Base-by-base conservation (phyloP, 2,329 filamentous ascomycete species). In the Fonsecaea erecta region DNA sequence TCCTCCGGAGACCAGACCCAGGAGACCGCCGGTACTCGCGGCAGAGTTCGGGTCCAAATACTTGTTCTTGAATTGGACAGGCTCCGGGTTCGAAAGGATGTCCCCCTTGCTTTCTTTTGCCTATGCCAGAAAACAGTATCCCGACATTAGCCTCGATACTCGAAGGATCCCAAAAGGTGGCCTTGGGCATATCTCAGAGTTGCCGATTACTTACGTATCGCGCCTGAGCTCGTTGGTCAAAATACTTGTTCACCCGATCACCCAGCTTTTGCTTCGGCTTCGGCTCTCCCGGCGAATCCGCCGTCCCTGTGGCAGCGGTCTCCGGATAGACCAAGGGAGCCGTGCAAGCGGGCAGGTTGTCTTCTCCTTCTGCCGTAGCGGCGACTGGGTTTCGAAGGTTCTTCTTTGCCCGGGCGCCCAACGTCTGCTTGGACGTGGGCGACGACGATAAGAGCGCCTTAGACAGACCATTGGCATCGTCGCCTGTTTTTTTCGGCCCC, bases 1-100 rank as follows among this genome's bases (percentile, higher is more conserved):
- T 0, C 83, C 82, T 0, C 83, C 83, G 0, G 78, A 82, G 1
- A 84, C 68, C 1, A 85, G 70, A 0, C 78, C 75, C 2, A 84
- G 70, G 7, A 83, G 71, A 7, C 77, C 79, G 2, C 83, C 83
- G 43, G 77, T 82, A 66, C 79, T 82, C 30, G 79, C 81, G 0
- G 82, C 77, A 68, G 84, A 79, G 63, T 78, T 82, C 0, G 83
- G 83, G 66, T 86, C 83, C 5, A 79, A 78, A 67, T 80, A 83
- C 18, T 81, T 77, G 4, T 80, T 83, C 0, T 75, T 73, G 67
- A 84, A 84, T 18, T 74, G 71, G 46, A 70, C 72, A 63, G 67
- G 70, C 32, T 43, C 12, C 40, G 43, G 70, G 62, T 73, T 70
- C 72, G 53, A 21, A 75, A 71, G 2, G 83, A 71, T 1, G 73